Conservation (phyloP, 306 rosid genomes). For the Morella rubra region DNA sequence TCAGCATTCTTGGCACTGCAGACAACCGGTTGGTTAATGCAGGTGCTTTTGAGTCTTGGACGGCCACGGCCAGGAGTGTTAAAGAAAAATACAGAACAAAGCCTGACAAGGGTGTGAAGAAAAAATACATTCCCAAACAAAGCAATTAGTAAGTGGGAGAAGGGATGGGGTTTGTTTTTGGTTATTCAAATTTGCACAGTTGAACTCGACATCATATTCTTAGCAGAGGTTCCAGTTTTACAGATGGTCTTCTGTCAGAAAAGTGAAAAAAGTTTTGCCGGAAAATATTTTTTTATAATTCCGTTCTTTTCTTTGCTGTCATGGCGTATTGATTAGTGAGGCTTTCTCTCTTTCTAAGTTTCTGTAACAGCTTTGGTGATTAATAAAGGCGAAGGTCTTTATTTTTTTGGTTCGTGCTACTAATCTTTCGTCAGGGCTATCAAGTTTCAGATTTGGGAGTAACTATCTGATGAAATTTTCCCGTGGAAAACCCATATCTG, state of each 20-base stretch:
- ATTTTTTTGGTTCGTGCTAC: too few species aligned
- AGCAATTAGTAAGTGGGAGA: constrained; percentile 40
- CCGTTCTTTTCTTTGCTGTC: constrained; percentile 35
- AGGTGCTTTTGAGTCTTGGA: constrained; percentile 27
- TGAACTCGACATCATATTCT: constrained; percentile 40
- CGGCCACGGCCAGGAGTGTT: constrained; percentile 33
- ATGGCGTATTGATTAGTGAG: constrained; percentile 42
- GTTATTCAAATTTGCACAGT: constrained; percentile 58
- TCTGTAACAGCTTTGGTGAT: constrained; percentile 36
- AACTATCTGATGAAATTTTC: too few species aligned
- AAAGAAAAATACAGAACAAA: constrained; percentile 47
- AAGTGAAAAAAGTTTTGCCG: constrained; percentile 45
- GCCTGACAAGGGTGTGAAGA: constrained; percentile 52
- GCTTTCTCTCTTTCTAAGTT: constrained; percentile 17
- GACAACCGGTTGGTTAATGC: constrained; percentile 34
- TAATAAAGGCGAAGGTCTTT: constrained; percentile 15
- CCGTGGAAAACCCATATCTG: too few species aligned
- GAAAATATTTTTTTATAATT: constrained; percentile 37
- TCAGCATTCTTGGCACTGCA: constrained; percentile 37
- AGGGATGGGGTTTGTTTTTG: constrained; percentile 30
- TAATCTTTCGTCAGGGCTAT: too few species aligned
- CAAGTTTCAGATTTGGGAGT: background rate
- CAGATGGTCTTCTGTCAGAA: constrained; percentile 72
- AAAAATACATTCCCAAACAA: constrained; percentile 54
- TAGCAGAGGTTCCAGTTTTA: constrained; percentile 68